A percentile compares a stretch with the other conserved stretches of the same genome.
These are phyloP conservation scores for Boletellus sp. DNA, from an alignment of 768 basidiomycete species.

Conservation along the genomic window DNA sequence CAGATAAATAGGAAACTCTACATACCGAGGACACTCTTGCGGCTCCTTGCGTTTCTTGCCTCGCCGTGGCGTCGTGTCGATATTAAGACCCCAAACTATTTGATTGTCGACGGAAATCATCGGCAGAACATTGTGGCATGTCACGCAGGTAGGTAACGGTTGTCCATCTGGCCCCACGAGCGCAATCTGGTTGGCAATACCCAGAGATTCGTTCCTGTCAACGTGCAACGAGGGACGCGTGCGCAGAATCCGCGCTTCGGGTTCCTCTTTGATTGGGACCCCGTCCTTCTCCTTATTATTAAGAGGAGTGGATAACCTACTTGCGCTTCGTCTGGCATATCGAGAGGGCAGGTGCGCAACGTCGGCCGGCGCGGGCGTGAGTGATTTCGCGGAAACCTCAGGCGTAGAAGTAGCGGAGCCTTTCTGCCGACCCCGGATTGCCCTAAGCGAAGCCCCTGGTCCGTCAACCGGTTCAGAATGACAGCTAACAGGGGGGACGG, in stretches of 20 bases:
- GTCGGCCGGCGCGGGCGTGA: slow-evolving; percentile 32
- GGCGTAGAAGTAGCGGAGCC: slow-evolving; percentile 41
- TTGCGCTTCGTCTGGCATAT: slow-evolving; percentile 29
- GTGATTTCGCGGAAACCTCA: slow-evolving; percentile 42
- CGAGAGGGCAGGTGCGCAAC: slow-evolving; percentile 26
- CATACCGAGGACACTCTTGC: slow-evolving; percentile 73
- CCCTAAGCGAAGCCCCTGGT: slow-evolving; percentile 40
- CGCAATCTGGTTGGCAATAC: slow-evolving; percentile 40
- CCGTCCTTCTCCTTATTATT: slow-evolving; percentile 39
- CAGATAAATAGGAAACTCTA: slow-evolving; percentile 25
- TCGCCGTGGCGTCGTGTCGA: slow-evolving; percentile 42
- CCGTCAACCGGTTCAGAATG: slow-evolving; percentile 27
- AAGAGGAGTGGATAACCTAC: slow-evolving; percentile 30
- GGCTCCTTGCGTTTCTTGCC: slow-evolving; percentile 58
- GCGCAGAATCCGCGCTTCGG: slow-evolving; percentile 50
- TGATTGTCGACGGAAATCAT: slow-evolving; percentile 72
- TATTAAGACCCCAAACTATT: slow-evolving; percentile 68
- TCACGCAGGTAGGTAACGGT: slow-evolving; percentile 65
- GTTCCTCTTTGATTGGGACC: slow-evolving; percentile 43
- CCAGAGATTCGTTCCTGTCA: slow-evolving; percentile 34
- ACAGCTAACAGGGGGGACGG: slow-evolving; percentile 25
- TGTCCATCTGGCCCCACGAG: slow-evolving; percentile 63
- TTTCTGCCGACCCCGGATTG: slow-evolving; percentile 57
- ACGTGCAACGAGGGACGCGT: slow-evolving; percentile 40
- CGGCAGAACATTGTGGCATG: slow-evolving; percentile 67